Conservation (phyloP, 2,329 filamentous ascomycete genomes). For the Tolypocladium ophioglossoides region DNA sequence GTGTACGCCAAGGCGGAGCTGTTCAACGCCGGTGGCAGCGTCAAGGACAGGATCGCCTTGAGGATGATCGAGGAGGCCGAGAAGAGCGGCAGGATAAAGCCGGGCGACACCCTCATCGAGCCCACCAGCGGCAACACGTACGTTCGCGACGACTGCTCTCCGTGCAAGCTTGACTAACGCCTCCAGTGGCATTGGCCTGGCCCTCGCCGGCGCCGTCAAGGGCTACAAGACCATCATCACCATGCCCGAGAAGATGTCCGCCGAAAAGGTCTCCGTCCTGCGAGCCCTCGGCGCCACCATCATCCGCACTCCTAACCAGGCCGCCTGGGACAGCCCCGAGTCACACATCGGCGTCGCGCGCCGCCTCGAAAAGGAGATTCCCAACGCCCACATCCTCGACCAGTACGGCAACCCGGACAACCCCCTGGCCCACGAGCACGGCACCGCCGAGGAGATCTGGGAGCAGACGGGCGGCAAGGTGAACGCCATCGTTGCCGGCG, state of each 20-base stretch:
- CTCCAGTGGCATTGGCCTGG: slow-evolving; percentile 71
- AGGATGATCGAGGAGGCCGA: slow-evolving; percentile 98
- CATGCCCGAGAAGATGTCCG: slow-evolving; percentile 97
- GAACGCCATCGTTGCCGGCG: slow-evolving; percentile 77
- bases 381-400: slow-evolving; percentile 93
- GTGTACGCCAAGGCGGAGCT: slow-evolving; percentile 88
- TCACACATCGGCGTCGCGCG: slow-evolving; percentile 93
- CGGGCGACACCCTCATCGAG: slow-evolving; percentile 94
- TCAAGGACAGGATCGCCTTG: slow-evolving; percentile 91
- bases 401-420: slow-evolving; percentile 92
- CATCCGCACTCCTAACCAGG: slow-evolving; percentile 92
- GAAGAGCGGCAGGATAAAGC: slow-evolving; percentile 84
- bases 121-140: slow-evolving; percentile 92
- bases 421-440: slow-evolving; percentile 83
- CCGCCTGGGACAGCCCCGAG: slow-evolving; percentile 88
- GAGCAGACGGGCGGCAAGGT: slow-evolving; percentile 76
- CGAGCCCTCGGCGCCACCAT: slow-evolving; percentile 93
- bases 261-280: slow-evolving; percentile 92
- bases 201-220: slow-evolving; percentile 89
- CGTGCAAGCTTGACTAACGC: slow-evolving; percentile 15
- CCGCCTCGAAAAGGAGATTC: slow-evolving; percentile 86
- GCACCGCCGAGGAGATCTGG: slow-evolving; percentile 96
- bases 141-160: slow-evolving; percentile 8
- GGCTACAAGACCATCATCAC: slow-evolving; percentile 99
- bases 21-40: slow-evolving; percentile 87